Conservation (phyloP, 306 rosid genomes). For the Gastrolobium villosum region DNA sequence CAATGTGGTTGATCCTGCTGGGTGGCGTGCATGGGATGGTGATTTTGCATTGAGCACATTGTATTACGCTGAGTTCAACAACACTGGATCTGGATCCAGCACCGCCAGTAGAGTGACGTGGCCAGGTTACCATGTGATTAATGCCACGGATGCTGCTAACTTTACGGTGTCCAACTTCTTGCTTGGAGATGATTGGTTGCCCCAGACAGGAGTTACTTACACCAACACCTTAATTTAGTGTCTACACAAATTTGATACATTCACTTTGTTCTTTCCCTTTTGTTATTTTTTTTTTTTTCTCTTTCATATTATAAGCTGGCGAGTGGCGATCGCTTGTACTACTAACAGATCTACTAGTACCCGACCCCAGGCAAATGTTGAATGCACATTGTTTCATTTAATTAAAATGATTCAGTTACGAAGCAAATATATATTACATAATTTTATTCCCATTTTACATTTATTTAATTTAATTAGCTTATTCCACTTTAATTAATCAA, state of each 20-base stretch:
- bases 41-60: constrained; percentile 76
- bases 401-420: constrained; percentile 27
- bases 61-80: constrained; percentile 82
- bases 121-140: constrained; percentile 76
- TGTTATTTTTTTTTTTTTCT: neutral
- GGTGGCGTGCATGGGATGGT: constrained; percentile 89
- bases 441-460: neutral
- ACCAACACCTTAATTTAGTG: constrained; percentile 41
- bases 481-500: neutral
- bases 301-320: constrained; percentile 26
- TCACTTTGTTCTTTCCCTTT: constrained; percentile 9
- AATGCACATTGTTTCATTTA: constrained; percentile 26
- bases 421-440: constrained; percentile 11
- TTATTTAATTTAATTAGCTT: neutral
- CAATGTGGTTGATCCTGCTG: constrained; percentile 55
- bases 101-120: constrained; percentile 69
- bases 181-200: constrained; percentile 82
- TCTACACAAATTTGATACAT: neutral
- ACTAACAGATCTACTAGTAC: neutral
- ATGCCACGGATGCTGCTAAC: constrained; percentile 69
- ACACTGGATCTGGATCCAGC: constrained; percentile 73
- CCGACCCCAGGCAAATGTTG: neutral
- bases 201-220: constrained; percentile 78
- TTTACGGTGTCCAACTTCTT: constrained; percentile 76
- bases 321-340: neutral